phyloP scores from a whole-genome alignment of 2,329 filamentous ascomycete species.

The Clonostachys rosea region DNA sequence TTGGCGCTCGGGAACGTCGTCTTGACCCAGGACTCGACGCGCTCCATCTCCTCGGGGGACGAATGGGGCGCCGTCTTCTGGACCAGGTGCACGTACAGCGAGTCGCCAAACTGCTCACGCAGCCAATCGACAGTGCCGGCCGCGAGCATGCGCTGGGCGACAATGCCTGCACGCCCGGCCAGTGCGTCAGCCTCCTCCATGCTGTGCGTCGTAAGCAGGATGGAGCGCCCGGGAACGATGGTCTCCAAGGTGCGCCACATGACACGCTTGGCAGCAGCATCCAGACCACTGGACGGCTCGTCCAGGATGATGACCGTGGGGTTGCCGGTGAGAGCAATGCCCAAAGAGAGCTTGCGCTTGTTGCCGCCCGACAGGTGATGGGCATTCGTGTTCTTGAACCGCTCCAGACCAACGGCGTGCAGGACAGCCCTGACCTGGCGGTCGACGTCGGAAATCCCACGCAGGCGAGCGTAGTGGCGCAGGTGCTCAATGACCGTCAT shows the following conservation, averaged over 20 bases:
- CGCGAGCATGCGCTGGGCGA: slow-evolving; percentile 76
- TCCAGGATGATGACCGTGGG: slow-evolving; percentile 70
- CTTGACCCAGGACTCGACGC: slow-evolving; percentile 59
- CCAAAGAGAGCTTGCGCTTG: slow-evolving; percentile 69
- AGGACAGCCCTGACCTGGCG: slow-evolving; percentile 63
- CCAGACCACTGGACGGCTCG: slow-evolving; percentile 70
- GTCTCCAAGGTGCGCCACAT: slow-evolving; percentile 71
- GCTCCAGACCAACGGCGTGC: slow-evolving; percentile 58
- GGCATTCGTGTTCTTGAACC: slow-evolving; percentile 59
- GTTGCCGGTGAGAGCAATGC: slow-evolving; percentile 72
- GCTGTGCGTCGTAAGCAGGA: slow-evolving; percentile 71
- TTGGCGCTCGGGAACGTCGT: slow-evolving; percentile 53
- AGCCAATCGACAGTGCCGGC: slow-evolving; percentile 67
- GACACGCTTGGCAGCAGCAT: slow-evolving; percentile 66
- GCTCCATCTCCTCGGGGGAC: slow-evolving; percentile 56
- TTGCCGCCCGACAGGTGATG: slow-evolving; percentile 70
- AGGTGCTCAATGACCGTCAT: slow-evolving; percentile 73
- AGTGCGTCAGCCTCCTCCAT: slow-evolving; percentile 81
- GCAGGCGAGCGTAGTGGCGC: slow-evolving; percentile 65
- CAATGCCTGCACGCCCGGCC: slow-evolving; percentile 61
- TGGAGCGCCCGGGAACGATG: slow-evolving; percentile 60
- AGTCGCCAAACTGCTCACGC: slow-evolving; percentile 65
- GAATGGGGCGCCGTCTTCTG: slow-evolving; percentile 68
- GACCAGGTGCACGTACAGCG: slow-evolving; percentile 73
- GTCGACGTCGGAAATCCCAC: slow-evolving; percentile 53